These are phyloP conservation scores for Sanguinoderma infundibulare DNA, from an alignment of 1,284 basidiomycete species.

Conservation along the genomic window DNA sequence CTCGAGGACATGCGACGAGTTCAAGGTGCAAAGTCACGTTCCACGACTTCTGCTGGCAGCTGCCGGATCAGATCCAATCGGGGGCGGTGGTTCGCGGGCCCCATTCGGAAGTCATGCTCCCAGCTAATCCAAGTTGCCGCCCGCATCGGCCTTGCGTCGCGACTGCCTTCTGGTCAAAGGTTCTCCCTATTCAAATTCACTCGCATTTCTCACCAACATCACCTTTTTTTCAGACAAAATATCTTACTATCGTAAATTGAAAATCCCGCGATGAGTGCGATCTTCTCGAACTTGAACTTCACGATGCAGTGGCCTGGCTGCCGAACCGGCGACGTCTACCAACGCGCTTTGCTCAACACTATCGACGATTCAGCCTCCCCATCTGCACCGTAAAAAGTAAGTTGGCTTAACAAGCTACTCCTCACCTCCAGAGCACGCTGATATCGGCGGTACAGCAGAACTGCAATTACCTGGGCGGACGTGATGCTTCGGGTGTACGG, in stretches of 20 bases:
- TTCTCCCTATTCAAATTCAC: neutral
- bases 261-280: too few relatives aligned
- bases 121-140: neutral
- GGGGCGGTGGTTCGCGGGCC: neutral
- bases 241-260: too few relatives aligned
- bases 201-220: neutral
- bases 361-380: neutral
- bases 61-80: constrained; percentile 16
- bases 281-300: too few relatives aligned
- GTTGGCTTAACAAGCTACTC: neutral
- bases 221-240: too few relatives aligned
- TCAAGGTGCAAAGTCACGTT: constrained; percentile 23
- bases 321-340: too few relatives aligned
- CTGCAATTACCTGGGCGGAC: neutral
- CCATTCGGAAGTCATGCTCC: neutral
- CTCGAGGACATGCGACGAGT: constrained; percentile 17
- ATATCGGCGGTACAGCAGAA: neutral
- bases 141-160: too few relatives aligned
- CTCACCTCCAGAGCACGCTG: too few relatives aligned
- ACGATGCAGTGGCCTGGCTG: too few relatives aligned
- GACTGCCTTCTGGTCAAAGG: too few relatives aligned
- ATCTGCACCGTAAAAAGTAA: neutral
- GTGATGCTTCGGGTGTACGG: neutral
- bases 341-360: too few relatives aligned
- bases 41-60: constrained; percentile 20